These are phyloP conservation scores for Xanthoconium stramineum DNA, from an alignment of 768 basidiomycete species.

Conservation along the genomic window DNA sequence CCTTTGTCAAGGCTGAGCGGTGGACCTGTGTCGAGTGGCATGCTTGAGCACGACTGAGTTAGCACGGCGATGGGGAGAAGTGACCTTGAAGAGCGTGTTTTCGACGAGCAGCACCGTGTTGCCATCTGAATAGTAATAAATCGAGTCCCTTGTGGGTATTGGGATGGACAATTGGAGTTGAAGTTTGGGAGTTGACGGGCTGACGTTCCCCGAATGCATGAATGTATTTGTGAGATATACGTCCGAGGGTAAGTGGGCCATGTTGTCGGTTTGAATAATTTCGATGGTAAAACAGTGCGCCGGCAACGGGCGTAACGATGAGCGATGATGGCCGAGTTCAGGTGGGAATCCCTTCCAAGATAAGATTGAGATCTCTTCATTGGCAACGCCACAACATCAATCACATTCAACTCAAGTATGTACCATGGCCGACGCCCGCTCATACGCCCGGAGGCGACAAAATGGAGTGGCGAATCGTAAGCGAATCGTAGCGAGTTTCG, in stretches of 20 bases:
- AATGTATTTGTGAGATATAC: constrained; percentile 31
- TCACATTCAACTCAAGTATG: constrained; percentile 5
- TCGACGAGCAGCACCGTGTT: constrained; percentile 43
- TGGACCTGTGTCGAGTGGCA: constrained; percentile 30
- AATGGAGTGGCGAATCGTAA: constrained; percentile 4
- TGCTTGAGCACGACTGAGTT: constrained; percentile 24
- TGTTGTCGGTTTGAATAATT: constrained; percentile 15
- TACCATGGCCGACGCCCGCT: background rate
- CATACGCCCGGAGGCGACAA: background rate
- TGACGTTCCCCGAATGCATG: constrained; percentile 32
- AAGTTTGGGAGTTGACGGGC: constrained; percentile 33
- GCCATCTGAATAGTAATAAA: constrained; percentile 41
- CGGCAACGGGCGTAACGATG: background rate
- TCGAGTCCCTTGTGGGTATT: constrained; percentile 35
- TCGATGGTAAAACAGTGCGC: constrained; percentile 10
- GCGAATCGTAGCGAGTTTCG: constrained; percentile 6
- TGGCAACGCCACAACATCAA: no score
- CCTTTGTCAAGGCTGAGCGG: constrained; percentile 41
- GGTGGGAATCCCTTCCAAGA: constrained; percentile 23
- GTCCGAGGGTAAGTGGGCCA: constrained; percentile 31
- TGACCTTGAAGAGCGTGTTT: constrained; percentile 49
- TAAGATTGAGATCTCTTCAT: constrained; percentile 14
- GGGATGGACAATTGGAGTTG: constrained; percentile 32
- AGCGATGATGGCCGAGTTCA: background rate
- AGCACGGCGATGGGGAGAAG: constrained; percentile 1